A percentile compares a stretch with the other conserved stretches of the same genome.
phyloP scores from a whole-genome alignment of 1,284 basidiomycete genomes.

The Malassezia restricta region DNA sequence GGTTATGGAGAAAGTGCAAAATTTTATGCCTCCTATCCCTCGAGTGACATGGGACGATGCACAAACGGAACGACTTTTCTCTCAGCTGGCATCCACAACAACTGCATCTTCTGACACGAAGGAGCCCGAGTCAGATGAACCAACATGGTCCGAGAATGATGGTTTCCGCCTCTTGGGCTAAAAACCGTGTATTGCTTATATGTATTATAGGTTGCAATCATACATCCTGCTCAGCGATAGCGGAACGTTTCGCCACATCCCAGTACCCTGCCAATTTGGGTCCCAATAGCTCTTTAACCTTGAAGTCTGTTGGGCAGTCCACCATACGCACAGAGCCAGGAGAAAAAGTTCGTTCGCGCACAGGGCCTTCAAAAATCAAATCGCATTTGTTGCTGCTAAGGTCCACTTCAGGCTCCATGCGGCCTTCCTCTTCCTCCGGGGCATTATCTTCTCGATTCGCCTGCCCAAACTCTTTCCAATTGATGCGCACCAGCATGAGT shows the following conservation, averaged over 20 bases:
- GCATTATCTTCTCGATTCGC: slow-evolving; percentile 24
- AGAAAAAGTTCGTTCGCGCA: slow-evolving; percentile 57
- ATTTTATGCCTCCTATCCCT: slow-evolving; percentile 44
- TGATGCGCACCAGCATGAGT: slow-evolving; percentile 74
- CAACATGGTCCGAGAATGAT: neutral
- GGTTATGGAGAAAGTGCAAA: slow-evolving; percentile 38
- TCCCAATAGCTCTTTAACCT: slow-evolving; percentile 73
- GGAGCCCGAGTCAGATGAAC: neutral
- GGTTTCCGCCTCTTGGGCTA: slow-evolving; percentile 12
- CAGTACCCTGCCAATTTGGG: slow-evolving; percentile 73
- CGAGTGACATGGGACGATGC: slow-evolving; percentile 25
- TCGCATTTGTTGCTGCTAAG: slow-evolving; percentile 77
- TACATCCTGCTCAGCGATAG: neutral
- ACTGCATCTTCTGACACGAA: neutral
- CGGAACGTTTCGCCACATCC: slow-evolving; percentile 70
- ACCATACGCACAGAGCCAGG: slow-evolving; percentile 54
- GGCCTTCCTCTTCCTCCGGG: slow-evolving; percentile 22
- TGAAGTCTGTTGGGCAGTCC: slow-evolving; percentile 64
- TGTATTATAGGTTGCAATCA: neutral
- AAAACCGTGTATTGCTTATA: neutral
- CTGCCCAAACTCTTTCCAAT: slow-evolving; percentile 83
- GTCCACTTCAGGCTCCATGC: slow-evolving; percentile 33
- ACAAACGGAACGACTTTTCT: slow-evolving; percentile 34
- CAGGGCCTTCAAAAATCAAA: slow-evolving; percentile 80
- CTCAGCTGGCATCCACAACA: slow-evolving; percentile 20